Conservation (phyloP, 805 yeast species). For the Wickerhamomyces rabaulensis region DNA sequence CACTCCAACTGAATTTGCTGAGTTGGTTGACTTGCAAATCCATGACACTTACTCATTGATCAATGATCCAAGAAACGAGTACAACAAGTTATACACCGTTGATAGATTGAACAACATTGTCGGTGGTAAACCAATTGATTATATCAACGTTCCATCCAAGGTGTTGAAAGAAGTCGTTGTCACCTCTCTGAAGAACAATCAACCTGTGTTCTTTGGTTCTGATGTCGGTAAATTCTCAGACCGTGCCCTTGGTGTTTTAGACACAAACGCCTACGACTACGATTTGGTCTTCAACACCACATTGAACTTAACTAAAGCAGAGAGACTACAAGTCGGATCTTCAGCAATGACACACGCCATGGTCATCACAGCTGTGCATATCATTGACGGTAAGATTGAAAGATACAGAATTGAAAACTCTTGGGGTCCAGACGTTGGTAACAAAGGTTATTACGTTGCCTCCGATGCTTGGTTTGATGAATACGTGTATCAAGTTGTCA, state of each 20-base stretch:
- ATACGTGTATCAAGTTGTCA: constrained; percentile 65
- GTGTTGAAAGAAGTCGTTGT: constrained; percentile 55
- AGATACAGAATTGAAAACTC: constrained; percentile 72
- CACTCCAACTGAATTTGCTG: constrained; percentile 62
- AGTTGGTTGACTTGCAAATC: constrained; percentile 47
- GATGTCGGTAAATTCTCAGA: constrained; percentile 64
- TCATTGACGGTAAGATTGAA: constrained; percentile 57
- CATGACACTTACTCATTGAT: constrained; percentile 56
- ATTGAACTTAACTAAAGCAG: constrained; percentile 50
- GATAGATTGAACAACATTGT: constrained; percentile 69
- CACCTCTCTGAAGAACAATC: constrained; percentile 59
- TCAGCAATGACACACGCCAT: constrained; percentile 86
- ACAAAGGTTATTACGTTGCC: constrained; percentile 63
- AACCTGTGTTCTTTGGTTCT: constrained; percentile 82
- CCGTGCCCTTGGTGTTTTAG: constrained; percentile 67
- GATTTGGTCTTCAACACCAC: constrained; percentile 49
- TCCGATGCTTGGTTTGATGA: constrained; percentile 67
- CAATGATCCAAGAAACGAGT: constrained; percentile 75
- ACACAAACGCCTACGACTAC: constrained; percentile 62
- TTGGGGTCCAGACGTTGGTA: constrained; percentile 64
- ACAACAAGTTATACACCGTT: constrained; percentile 56
- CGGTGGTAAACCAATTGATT: constrained; percentile 62
- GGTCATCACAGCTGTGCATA: constrained; percentile 76
- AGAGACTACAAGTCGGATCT: constrained; percentile 61
- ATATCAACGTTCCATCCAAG: constrained; percentile 59